These are phyloP conservation scores for Hysterium pulicare DNA, from an alignment of 2,329 filamentous ascomycete species.

Conservation along the genomic window DNA sequence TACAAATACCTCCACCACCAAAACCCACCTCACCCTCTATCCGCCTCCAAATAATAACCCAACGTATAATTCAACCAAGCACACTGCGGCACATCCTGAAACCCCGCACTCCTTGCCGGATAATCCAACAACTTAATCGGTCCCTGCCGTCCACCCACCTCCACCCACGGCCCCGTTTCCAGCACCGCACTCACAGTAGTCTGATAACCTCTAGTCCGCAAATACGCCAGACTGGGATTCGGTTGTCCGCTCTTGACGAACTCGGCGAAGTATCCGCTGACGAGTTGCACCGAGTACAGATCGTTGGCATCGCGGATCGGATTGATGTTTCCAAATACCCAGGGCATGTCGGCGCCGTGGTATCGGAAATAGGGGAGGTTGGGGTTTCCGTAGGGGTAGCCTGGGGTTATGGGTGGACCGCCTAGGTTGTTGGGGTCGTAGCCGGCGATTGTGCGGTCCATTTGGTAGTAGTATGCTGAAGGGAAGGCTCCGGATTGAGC, in stretches of 20 bases:
- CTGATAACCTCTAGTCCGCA: slow-evolving; percentile 47
- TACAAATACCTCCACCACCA: no score
- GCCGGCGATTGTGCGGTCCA: slow-evolving; percentile 55
- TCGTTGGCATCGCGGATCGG: slow-evolving; percentile 52
- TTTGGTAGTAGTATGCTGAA: slow-evolving; percentile 57
- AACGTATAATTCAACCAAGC: no score
- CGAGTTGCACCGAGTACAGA: slow-evolving; percentile 45
- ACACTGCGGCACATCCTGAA: no score
- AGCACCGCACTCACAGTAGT: slow-evolving; percentile 40
- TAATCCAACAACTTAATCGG: no score
- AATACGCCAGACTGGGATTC: slow-evolving; percentile 47
- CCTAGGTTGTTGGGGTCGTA: slow-evolving; percentile 54
- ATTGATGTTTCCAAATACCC: slow-evolving; percentile 53
- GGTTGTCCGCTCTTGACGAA: slow-evolving; percentile 53
- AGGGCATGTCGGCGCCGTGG: slow-evolving; percentile 53
- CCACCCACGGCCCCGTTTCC: slow-evolving; percentile 33
- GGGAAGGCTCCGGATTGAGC: slow-evolving; percentile 46
- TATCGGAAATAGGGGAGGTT: slow-evolving; percentile 54
- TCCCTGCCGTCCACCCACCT: no score
- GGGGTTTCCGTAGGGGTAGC: slow-evolving; percentile 52
- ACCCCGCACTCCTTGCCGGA: no score
- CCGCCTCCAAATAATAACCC: no score
- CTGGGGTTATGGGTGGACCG: slow-evolving; percentile 41
- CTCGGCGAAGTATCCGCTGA: slow-evolving; percentile 48
- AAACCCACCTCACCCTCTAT: no score